Conservation (phyloP, 1,284 basidiomycete species). For the Microbotryum intermedium region DNA sequence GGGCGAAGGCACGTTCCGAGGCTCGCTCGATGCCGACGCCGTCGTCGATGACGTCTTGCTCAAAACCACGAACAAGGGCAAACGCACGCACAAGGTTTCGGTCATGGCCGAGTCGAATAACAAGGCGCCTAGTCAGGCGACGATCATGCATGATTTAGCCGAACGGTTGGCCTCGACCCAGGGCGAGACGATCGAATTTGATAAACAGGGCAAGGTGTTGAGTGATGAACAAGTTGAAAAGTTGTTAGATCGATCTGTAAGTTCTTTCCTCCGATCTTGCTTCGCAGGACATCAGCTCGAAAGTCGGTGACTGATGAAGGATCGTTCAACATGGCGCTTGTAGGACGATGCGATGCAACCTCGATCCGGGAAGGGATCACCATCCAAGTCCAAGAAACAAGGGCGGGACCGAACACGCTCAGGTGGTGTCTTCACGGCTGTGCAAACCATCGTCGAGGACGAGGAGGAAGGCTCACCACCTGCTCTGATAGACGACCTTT, state of each 20-base stretch:
- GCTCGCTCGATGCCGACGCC: too few relatives aligned
- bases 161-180: neutral
- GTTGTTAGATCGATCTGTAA: slow-evolving; percentile 1
- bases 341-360: neutral
- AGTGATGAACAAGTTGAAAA: neutral
- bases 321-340: too few relatives aligned
- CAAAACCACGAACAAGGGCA: too few relatives aligned
- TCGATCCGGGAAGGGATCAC: neutral
- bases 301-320: neutral
- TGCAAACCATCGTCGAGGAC: neutral
- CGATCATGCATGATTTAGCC: neutral
- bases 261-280: neutral
- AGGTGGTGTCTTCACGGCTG: neutral
- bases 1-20: slow-evolving; percentile 5
- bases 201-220: neutral
- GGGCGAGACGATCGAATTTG: neutral
- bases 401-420: neutral
- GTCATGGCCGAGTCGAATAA: too few relatives aligned
- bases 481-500: neutral
- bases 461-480: neutral
- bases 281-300: neutral
- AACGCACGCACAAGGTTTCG: too few relatives aligned
- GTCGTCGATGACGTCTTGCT: too few relatives aligned
- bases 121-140: too few relatives aligned
- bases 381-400: neutral